A percentile compares a stretch with the other conserved stretches of the same genome.
These are phyloP conservation scores for Globisporangium megalacanthum DNA, from an alignment of 352 stramenopile species.

Conservation along the genomic window DNA sequence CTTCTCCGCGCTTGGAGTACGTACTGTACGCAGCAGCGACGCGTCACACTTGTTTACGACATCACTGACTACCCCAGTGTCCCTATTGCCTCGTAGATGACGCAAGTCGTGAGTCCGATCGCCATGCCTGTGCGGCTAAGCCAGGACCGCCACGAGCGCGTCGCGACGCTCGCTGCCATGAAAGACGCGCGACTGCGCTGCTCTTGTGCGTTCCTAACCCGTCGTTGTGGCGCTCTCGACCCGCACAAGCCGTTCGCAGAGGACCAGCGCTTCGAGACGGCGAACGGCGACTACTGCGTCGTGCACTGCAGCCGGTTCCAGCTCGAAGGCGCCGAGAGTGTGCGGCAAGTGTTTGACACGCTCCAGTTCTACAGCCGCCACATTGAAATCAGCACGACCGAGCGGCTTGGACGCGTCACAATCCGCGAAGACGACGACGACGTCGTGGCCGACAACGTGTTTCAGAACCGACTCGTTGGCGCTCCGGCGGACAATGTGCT, in stretches of 20 bases:
- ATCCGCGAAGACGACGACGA: slow-evolving; percentile 37
- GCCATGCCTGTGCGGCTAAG: not conserved
- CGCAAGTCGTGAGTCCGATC: slow-evolving; percentile 11
- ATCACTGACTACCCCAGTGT: too few relatives aligned
- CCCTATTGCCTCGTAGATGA: not conserved
- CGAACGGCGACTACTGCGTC: slow-evolving; percentile 41
- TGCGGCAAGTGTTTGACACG: slow-evolving; percentile 31
- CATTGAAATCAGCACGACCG: slow-evolving; percentile 43
- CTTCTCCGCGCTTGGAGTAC: slow-evolving; percentile 20
- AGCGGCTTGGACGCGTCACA: slow-evolving; percentile 34
- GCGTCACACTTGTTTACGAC: too few relatives aligned
- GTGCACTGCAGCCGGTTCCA: slow-evolving; percentile 42
- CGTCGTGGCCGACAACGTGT: slow-evolving; percentile 17
- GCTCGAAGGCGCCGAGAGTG: slow-evolving; percentile 25
- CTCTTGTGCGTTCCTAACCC: slow-evolving; percentile 19
- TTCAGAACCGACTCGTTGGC: slow-evolving; percentile 27
- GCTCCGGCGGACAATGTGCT: slow-evolving; percentile 16
- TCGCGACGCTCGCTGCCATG: slow-evolving; percentile 11
- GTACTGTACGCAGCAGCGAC: not conserved
- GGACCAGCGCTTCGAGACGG: slow-evolving; percentile 33
- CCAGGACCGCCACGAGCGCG: slow-evolving; percentile 3
- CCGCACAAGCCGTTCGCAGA: slow-evolving; percentile 19
- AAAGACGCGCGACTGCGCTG: slow-evolving; percentile 21
- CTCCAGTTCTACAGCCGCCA: slow-evolving; percentile 31
- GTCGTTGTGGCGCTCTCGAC: slow-evolving; percentile 16